These are phyloP conservation scores for Aciculoconidium aculeatum DNA, from an alignment of 805 yeast genomes.

Conservation along the genomic window DNA sequence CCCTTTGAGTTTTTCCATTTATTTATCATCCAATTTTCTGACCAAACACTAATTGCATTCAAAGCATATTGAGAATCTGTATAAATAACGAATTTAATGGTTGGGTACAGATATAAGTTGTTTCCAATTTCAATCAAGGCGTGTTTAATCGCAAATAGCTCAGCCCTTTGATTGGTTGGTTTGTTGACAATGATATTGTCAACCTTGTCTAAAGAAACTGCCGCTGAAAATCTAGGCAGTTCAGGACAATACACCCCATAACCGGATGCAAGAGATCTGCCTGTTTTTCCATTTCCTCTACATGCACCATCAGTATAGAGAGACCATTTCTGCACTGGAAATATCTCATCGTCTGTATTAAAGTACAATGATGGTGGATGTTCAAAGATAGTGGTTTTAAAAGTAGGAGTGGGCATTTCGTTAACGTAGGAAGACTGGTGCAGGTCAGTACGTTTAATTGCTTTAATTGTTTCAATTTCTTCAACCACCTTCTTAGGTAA, in stretches of 20 bases:
- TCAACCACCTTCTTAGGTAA: too few relatives aligned
- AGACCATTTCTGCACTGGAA: too few relatives aligned
- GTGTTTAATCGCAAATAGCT: constrained; percentile 56
- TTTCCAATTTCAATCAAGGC: constrained; percentile 43
- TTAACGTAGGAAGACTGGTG: neutral
- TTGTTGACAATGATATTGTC: constrained; percentile 13
- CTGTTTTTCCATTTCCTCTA: constrained; percentile 47
- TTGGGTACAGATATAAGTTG: constrained; percentile 12
- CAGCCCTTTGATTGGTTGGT: constrained; percentile 81
- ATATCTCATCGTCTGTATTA: too few relatives aligned
- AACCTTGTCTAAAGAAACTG: constrained; percentile 42
- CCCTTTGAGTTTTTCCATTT: constrained; percentile 48
- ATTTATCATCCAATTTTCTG: constrained; percentile 47
- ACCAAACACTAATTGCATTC: constrained; percentile 54
- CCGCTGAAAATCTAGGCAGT: too few relatives aligned
- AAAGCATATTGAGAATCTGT: constrained; percentile 72
- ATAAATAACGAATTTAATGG: constrained; percentile 35
- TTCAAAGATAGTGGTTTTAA: too few relatives aligned
- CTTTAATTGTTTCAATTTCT: too few relatives aligned
- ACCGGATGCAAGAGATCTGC: constrained; percentile 49
- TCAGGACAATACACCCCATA: constrained; percentile 78
- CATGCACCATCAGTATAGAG: constrained; percentile 83
- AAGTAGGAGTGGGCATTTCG: too few relatives aligned
- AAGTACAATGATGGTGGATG: too few relatives aligned
- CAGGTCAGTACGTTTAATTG: too few relatives aligned